phyloP scores from a whole-genome alignment of 495 filamentous ascomycete species.

The Aspergillus baeticus region DNA sequence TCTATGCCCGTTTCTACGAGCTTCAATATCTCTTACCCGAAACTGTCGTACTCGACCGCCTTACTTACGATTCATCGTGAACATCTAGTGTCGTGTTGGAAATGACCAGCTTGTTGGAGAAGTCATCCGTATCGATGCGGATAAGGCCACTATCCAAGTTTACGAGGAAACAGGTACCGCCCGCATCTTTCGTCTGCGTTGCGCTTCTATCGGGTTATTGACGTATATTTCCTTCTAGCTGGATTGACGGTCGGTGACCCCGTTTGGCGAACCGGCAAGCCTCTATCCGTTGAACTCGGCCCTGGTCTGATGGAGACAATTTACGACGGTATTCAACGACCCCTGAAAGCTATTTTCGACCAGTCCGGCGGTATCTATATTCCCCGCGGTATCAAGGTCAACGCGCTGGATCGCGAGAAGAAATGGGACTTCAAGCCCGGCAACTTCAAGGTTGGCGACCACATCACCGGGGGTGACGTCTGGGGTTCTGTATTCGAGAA shows the following conservation, averaged over 20 bases:
- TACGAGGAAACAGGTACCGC: slow-evolving; percentile 92
- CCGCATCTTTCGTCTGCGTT: slow-evolving; percentile 18
- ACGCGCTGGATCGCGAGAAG: slow-evolving; percentile 80
- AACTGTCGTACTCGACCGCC: neutral
- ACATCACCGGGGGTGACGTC: slow-evolving; percentile 93
- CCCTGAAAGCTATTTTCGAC: slow-evolving; percentile 78
- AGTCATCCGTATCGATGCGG: slow-evolving; percentile 94
- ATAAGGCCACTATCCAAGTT: slow-evolving; percentile 96
- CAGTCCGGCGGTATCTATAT: slow-evolving; percentile 89
- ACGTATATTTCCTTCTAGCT: slow-evolving; percentile 48
- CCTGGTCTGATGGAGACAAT: slow-evolving; percentile 98
- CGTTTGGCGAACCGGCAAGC: slow-evolving; percentile 85
- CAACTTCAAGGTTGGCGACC: slow-evolving; percentile 87
- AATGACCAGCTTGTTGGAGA: slow-evolving; percentile 89
- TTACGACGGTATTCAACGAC: slow-evolving; percentile 98
- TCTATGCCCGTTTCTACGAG: slow-evolving; percentile 13
- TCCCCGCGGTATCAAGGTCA: slow-evolving; percentile 87
- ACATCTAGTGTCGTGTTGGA: slow-evolving; percentile 73
- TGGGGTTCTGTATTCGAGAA: slow-evolving; percentile 96
- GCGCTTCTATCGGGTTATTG: slow-evolving; percentile 4
- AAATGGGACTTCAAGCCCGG: slow-evolving; percentile 94
- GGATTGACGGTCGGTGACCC: slow-evolving; percentile 96
- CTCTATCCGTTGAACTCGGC: slow-evolving; percentile 93
- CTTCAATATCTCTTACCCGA: neutral
- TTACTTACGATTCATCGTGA: slow-evolving; percentile 5